phyloP scores from a whole-genome alignment of 2,329 filamentous ascomycete genomes.

The Myriosclerotinia duriaeana region DNA sequence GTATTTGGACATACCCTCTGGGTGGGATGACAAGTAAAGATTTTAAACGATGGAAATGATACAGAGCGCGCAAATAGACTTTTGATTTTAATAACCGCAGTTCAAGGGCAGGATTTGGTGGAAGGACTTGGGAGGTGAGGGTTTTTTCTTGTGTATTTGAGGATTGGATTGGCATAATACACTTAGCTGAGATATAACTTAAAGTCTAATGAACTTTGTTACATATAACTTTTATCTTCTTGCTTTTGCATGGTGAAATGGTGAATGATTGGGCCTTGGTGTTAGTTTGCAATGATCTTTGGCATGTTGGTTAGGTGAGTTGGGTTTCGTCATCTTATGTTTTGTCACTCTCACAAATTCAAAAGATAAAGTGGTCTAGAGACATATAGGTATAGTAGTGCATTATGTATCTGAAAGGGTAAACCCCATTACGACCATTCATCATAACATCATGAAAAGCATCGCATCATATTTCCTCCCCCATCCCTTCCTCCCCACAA shows the following conservation, averaged over 20 bases:
- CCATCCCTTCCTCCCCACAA: not conserved
- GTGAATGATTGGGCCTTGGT: not conserved
- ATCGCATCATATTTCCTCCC: not conserved
- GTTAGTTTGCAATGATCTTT: not conserved
- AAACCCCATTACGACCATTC: not conserved
- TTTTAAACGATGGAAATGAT: slow-evolving; percentile 19
- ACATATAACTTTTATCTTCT: not conserved
- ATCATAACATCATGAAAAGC: slow-evolving; percentile 1
- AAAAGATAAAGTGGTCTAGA: not conserved
- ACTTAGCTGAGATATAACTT: slow-evolving; percentile 14
- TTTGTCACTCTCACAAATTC: not conserved
- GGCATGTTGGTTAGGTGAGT: too few species aligned
- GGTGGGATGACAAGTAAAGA: slow-evolving; percentile 14
- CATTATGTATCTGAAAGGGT: not conserved
- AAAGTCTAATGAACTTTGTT: slow-evolving; percentile 19
- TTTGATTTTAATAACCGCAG: slow-evolving; percentile 14
- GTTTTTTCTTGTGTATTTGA: slow-evolving; percentile 15
- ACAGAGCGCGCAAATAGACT: slow-evolving; percentile 15
- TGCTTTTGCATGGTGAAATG: not conserved
- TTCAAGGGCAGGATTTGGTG: slow-evolving; percentile 4
- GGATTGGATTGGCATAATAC: slow-evolving; percentile 13
- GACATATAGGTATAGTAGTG: not conserved
- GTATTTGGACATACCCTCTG: slow-evolving; percentile 20
- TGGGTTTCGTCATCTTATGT: too few species aligned
- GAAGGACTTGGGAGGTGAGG: not conserved